phyloP scores from a whole-genome alignment of 1,284 basidiomycete genomes.

The Bjerkandera adusta region DNA sequence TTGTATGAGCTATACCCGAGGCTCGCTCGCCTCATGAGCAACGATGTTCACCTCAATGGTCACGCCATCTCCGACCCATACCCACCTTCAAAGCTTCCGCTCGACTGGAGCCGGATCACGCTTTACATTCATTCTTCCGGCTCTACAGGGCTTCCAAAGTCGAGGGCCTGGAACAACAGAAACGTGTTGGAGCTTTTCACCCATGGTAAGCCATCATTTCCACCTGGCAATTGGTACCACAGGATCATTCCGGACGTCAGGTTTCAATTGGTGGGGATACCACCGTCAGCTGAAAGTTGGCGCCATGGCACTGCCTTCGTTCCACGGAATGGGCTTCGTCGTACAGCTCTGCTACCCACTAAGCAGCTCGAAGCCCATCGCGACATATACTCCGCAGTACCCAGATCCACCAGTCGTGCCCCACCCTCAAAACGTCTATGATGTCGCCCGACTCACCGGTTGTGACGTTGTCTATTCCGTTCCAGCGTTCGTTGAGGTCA shows the following conservation, averaged over 20 bases:
- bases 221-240: not conserved
- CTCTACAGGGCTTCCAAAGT: constrained; percentile 23
- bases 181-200: constrained; percentile 8
- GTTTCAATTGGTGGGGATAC: not conserved
- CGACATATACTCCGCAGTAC: constrained; percentile 6
- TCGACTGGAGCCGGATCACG: not conserved
- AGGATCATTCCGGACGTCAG: not conserved
- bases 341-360: constrained; percentile 16
- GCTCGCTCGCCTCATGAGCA: not conserved
- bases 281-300: constrained; percentile 5
- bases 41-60: not conserved
- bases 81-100: not conserved
- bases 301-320: constrained; percentile 16
- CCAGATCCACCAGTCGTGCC: constrained; percentile 11
- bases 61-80: constrained; percentile 8
- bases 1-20: constrained; percentile 12
- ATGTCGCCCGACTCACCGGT: not conserved
- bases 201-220: not conserved
- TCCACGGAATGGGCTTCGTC: constrained; percentile 19
- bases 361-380: constrained; percentile 3
- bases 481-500: constrained; percentile 20
- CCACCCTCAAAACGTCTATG: constrained; percentile 15
- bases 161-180: constrained; percentile 14
- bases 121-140: constrained; percentile 23
- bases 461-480: constrained; percentile 6